phyloP scores from a whole-genome alignment of 345 rosid species.

The Brassica cretica region DNA sequence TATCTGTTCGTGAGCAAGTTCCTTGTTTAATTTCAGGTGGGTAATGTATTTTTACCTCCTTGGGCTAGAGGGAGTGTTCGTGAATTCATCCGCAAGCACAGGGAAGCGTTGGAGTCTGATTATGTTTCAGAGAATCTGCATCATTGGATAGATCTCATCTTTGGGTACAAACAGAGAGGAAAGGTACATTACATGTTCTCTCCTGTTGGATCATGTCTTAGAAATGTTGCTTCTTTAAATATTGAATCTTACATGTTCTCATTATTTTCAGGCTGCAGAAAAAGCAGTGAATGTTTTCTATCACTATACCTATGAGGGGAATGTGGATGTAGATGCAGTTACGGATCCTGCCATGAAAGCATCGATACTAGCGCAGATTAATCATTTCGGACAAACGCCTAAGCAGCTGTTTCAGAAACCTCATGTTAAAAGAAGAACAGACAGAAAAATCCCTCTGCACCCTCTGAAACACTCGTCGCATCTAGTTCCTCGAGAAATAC shows the following conservation, averaged over 20 bases:
- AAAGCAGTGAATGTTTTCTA: conserved; percentile 99
- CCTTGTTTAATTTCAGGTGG: conserved; percentile 56
- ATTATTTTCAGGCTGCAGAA: conserved; percentile 78
- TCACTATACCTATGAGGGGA: conserved; percentile 99
- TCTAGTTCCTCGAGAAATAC: conserved; percentile 83
- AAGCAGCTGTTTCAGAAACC: conserved; percentile 94
- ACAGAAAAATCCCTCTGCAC: conserved; percentile 76
- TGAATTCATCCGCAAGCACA: conserved; percentile 87
- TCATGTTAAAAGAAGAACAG: conserved; percentile 77
- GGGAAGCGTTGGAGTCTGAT: conserved; percentile 97
- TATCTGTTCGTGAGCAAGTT: conserved; percentile 3
- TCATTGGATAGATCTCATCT: conserved; percentile 99
- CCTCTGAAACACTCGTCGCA: conserved; percentile 79
- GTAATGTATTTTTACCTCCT: conserved; percentile 84
- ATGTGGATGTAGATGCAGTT: conserved; percentile 97
- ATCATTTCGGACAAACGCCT: conserved; percentile 99
- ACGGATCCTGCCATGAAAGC: conserved; percentile 99
- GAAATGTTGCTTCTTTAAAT: too few species aligned
- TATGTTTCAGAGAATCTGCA: conserved; percentile 95
- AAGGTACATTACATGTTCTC: conserved; percentile 57
- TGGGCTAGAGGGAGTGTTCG: conserved; percentile 96
- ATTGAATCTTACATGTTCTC: conserved; percentile 13
- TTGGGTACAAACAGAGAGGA: conserved; percentile 97
- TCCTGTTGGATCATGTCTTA: neutral
- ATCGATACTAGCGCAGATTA: conserved; percentile 95